A percentile compares a stretch with the other conserved stretches of the same genome.
These are phyloP conservation scores for Sugiyamaella grinbergsii DNA, from an alignment of 1,139 yeast genomes.

Conservation along the genomic window DNA sequence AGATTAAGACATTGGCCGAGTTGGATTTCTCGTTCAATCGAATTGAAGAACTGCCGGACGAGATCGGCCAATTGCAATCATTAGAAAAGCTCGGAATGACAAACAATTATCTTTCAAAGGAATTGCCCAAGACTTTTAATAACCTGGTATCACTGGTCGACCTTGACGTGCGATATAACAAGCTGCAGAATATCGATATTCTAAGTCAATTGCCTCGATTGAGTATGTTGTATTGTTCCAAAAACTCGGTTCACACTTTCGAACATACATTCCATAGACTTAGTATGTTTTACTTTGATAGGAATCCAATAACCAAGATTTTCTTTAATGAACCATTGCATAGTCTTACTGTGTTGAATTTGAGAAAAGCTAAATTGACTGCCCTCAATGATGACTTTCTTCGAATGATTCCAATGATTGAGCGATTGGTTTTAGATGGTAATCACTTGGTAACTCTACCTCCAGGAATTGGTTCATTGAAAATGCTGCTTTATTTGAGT, in stretches of 20 bases:
- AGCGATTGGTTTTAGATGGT: constrained; percentile 73
- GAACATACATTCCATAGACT: constrained; percentile 44
- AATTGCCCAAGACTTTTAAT: constrained; percentile 57
- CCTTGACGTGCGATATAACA: constrained; percentile 77
- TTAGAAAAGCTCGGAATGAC: constrained; percentile 73
- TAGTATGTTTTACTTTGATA: constrained; percentile 53
- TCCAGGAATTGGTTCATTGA: constrained; percentile 61
- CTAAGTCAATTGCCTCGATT: constrained; percentile 64
- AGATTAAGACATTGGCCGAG: constrained; percentile 60
- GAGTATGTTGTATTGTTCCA: constrained; percentile 74
- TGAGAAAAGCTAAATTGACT: constrained; percentile 81
- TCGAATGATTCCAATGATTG: constrained; percentile 63
- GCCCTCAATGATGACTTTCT: constrained; percentile 68
- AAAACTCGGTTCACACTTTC: constrained; percentile 74
- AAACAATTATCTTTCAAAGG: constrained; percentile 65
- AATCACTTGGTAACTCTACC: constrained; percentile 84
- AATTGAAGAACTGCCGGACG: constrained; percentile 60
- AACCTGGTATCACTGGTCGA: constrained; percentile 62
- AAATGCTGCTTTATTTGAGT: constrained; percentile 64
- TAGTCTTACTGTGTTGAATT: constrained; percentile 69
- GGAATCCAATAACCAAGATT: constrained; percentile 81
- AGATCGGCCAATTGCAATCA: constrained; percentile 58
- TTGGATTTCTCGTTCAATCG: constrained; percentile 84
- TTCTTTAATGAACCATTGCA: constrained; percentile 61
- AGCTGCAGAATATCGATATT: constrained; percentile 63